Percentiles rank a stretch among this genome's conserved stretches.
Evolutionary conservation across 306 rosid species (phyloP).

Genomic region (Rosa lucieae): DNA sequence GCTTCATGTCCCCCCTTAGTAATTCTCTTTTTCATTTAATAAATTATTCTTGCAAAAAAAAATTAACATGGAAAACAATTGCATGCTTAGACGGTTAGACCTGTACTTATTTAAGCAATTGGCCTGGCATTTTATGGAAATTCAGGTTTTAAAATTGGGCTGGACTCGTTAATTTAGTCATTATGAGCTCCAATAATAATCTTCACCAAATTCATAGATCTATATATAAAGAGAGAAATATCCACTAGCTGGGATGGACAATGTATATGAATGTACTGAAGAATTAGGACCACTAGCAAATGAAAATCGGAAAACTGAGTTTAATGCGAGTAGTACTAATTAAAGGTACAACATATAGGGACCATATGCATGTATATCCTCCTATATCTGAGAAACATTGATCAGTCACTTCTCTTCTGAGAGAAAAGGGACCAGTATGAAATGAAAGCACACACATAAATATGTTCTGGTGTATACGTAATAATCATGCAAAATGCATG

Average conservation of each 20-base stretch:
- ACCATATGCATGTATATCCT: not conserved
- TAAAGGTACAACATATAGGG: not conserved
- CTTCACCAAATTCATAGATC: too few species aligned
- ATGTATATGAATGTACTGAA: not conserved
- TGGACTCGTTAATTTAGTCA: too few species aligned
- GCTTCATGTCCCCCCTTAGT: too few species aligned
- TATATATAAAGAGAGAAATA: not conserved
- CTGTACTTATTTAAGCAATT: too few species aligned
- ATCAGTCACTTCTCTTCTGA: not conserved
- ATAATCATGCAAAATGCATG: slow-evolving; percentile 91
- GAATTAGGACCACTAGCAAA: not conserved
- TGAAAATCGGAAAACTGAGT: not conserved
- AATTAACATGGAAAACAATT: too few species aligned
- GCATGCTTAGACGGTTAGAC: too few species aligned
- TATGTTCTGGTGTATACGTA: slow-evolving; percentile 33
- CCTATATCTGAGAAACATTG: not conserved
- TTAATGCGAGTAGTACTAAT: not conserved
- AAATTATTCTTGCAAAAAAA: too few species aligned
- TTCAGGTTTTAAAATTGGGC: too few species aligned
- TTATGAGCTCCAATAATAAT: too few species aligned
- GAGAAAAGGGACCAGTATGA: not conserved
- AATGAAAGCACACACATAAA: not conserved
- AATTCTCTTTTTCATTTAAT: too few species aligned
- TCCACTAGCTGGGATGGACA: not conserved
- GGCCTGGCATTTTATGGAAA: too few species aligned